phyloP scores from a whole-genome alignment of 305 asterid genomes.

The Fraxinus sp. region DNA sequence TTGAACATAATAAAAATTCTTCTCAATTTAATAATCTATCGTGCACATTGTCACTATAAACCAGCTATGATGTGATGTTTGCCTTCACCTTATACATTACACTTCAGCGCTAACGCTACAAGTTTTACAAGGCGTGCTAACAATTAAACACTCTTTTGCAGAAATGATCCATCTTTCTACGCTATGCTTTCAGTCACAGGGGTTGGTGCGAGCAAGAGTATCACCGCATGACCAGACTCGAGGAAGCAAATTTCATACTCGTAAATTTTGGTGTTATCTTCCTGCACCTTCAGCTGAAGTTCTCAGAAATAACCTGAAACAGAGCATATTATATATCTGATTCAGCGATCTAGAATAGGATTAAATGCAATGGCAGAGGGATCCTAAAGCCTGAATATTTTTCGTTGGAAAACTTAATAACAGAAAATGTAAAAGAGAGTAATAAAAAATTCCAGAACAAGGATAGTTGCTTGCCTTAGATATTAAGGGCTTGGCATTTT shows the following conservation, averaged over 20 bases:
- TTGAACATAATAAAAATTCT: background rate
- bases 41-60: background rate
- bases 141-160: background rate
- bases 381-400: background rate
- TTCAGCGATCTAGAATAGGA: background rate
- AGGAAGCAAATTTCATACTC: background rate
- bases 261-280: background rate
- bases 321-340: background rate
- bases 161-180: background rate
- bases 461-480: conserved; percentile 43
- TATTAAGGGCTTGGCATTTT: conserved; percentile 72
- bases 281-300: conserved; percentile 28
- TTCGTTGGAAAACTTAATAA: background rate
- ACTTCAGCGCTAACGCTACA: background rate
- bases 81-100: background rate
- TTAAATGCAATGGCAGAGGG: background rate
- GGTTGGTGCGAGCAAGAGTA: background rate
- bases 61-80: background rate
- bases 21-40: background rate
- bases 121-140: background rate
- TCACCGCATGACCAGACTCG: background rate
- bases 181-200: background rate
- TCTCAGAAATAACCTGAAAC: conserved; percentile 51
- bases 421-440: background rate
- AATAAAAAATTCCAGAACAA: background rate